phyloP scores from a whole-genome alignment of 805 yeast species.

The Metschnikowia anglica region DNA sequence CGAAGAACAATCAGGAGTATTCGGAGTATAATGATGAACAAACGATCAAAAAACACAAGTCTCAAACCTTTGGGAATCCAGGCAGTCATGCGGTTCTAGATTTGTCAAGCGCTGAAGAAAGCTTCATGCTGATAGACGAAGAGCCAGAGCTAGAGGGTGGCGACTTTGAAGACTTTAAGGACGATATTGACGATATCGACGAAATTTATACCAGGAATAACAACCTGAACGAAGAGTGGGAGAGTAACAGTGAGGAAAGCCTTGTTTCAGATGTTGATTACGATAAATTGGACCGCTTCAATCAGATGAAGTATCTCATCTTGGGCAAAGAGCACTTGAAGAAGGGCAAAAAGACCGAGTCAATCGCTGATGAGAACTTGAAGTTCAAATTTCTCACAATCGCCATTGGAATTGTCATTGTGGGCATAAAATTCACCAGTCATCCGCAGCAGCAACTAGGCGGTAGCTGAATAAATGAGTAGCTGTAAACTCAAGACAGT shows the following conservation, averaged over 20 bases:
- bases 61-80: slow-evolving; percentile 30
- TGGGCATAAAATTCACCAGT: slow-evolving; percentile 40
- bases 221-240: slow-evolving; percentile 21
- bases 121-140: slow-evolving; percentile 12
- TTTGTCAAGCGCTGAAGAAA: slow-evolving; percentile 11
- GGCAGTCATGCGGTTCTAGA: slow-evolving; percentile 7
- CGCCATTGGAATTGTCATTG: slow-evolving; percentile 41
- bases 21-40: slow-evolving; percentile 16
- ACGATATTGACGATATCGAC: slow-evolving; percentile 14
- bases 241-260: slow-evolving; percentile 14
- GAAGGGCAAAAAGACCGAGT: slow-evolving; percentile 21
- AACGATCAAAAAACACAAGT: slow-evolving; percentile 35
- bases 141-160: slow-evolving; percentile 13
- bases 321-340: slow-evolving; percentile 28
- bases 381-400: slow-evolving; percentile 44
- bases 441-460: slow-evolving; percentile 17
- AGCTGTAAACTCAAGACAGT: neutral
- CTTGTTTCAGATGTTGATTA: slow-evolving; percentile 19
- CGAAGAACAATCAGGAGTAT: slow-evolving; percentile 12
- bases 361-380: slow-evolving; percentile 39
- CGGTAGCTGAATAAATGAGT: neutral
- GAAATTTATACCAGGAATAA: neutral
- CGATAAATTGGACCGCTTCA: slow-evolving; percentile 31
- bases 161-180: slow-evolving; percentile 3
- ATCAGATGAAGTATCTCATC: slow-evolving; percentile 36